Evolutionary conservation across 257 asterid species (phyloP).

Genomic region (Nyctanthes arbortristis): DNA sequence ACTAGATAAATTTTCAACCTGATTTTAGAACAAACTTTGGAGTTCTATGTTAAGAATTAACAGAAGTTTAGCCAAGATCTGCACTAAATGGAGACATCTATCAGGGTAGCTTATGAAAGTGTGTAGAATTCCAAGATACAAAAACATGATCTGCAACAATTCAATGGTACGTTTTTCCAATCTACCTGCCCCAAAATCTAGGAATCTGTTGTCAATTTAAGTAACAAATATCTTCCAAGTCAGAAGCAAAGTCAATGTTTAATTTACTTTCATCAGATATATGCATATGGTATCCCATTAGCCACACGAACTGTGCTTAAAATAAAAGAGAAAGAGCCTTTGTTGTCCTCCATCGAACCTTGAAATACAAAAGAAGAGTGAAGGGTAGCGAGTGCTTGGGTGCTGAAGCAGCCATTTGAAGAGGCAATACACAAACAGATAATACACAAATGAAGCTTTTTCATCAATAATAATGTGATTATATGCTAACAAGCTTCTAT

Average conservation of each 20-base stretch:
- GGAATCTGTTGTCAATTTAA: not conserved
- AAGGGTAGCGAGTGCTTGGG: not conserved
- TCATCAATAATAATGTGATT: not conserved
- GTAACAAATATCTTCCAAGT: not conserved
- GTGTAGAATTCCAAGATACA: not conserved
- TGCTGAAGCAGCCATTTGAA: not conserved
- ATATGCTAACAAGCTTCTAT: not conserved
- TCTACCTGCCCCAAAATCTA: not conserved
- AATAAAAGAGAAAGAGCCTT: not conserved
- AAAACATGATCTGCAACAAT: not conserved
- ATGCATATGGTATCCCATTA: not conserved
- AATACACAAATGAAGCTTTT: not conserved
- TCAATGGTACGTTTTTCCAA: not conserved
- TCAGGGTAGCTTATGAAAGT: not conserved
- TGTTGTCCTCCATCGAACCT: not conserved
- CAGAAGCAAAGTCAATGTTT: not conserved
- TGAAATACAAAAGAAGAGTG: not conserved
- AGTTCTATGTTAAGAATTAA: not conserved
- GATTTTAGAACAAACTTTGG: not conserved
- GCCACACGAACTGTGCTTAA: not conserved
- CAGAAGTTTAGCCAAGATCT: not conserved
- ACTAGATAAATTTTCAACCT: not conserved
- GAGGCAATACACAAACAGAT: not conserved
- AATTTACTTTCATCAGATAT: not conserved
- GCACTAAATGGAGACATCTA: not conserved